phyloP scores from a whole-genome alignment of 2,329 filamentous ascomycete species.

The Akanthomyces uredinophilus region DNA sequence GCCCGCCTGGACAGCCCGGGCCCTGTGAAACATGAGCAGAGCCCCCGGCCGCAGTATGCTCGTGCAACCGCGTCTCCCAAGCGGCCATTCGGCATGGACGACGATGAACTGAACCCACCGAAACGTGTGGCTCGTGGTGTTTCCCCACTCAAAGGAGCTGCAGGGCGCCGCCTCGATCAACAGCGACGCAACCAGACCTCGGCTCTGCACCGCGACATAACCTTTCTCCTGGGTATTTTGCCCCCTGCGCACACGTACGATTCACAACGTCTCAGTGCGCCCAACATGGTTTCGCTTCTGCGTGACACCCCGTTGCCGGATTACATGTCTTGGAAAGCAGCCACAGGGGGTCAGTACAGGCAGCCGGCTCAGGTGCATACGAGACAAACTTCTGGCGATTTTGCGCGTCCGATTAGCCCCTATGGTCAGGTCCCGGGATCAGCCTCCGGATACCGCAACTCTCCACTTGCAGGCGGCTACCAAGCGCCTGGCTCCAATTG shows the following conservation, averaged over 20 bases:
- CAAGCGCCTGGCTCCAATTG: constrained; percentile 5
- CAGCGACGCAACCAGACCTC: constrained; percentile 60
- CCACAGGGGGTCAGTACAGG: constrained; percentile 32
- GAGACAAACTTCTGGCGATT: constrained; percentile 41
- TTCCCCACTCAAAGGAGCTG: constrained; percentile 87
- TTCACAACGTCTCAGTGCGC: constrained; percentile 62
- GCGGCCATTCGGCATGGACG: constrained; percentile 59
- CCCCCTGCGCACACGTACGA: constrained; percentile 70
- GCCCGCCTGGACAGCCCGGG: constrained; percentile 43
- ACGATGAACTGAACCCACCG: constrained; percentile 68
- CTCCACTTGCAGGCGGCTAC: constrained; percentile 31
- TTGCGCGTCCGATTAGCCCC: constrained; percentile 43
- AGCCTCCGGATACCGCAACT: constrained; percentile 45
- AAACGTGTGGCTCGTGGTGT: constrained; percentile 86
- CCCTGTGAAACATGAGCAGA: constrained; percentile 31
- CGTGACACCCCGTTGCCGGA: constrained; percentile 62
- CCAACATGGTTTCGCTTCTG: constrained; percentile 68
- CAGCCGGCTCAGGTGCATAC: constrained; percentile 32
- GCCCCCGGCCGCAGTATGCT: constrained; percentile 45
- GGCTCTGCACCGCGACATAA: constrained; percentile 67
- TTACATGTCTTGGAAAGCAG: constrained; percentile 49
- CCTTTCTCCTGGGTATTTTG: constrained; percentile 64
- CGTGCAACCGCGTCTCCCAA: constrained; percentile 52
- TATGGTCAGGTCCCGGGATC: constrained; percentile 39
- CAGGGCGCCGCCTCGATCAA: constrained; percentile 78